These are phyloP conservation scores for Acephala macrosclerotiorum DNA, from an alignment of 2,329 filamentous ascomycete genomes.

Conservation along the genomic window DNA sequence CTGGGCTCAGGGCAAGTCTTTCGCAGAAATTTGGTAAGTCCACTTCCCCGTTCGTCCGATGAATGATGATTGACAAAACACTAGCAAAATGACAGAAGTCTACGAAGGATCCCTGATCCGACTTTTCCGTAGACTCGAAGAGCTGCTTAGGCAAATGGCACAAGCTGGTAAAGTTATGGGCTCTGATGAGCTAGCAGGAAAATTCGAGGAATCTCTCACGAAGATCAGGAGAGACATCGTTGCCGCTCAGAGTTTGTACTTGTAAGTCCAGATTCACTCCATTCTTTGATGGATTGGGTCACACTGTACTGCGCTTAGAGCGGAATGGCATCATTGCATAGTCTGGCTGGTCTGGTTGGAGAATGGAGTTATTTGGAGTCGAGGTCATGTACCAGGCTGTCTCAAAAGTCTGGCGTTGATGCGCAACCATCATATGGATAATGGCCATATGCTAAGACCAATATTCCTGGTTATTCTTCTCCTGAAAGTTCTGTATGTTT, in stretches of 20 bases:
- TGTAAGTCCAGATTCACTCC: slow-evolving; percentile 58
- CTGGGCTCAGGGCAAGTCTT: slow-evolving; percentile 90
- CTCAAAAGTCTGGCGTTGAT: neutral
- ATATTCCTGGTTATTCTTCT: neutral
- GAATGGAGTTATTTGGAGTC: slow-evolving; percentile 24
- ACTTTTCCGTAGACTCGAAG: slow-evolving; percentile 93
- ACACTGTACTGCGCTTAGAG: neutral
- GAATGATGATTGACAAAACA: slow-evolving; percentile 30
- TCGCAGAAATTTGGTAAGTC: slow-evolving; percentile 92
- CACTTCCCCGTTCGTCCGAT: slow-evolving; percentile 17
- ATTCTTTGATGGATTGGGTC: neutral
- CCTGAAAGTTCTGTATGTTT: slow-evolving; percentile 8
- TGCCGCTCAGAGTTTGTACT: slow-evolving; percentile 90
- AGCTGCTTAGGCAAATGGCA: slow-evolving; percentile 92
- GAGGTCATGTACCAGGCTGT: neutral
- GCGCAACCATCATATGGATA: neutral
- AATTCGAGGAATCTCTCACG: slow-evolving; percentile 85
- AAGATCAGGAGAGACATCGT: slow-evolving; percentile 95
- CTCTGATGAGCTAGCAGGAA: slow-evolving; percentile 88
- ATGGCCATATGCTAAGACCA: neutral
- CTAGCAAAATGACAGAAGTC: slow-evolving; percentile 97
- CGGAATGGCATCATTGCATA: slow-evolving; percentile 24
- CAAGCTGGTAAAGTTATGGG: slow-evolving; percentile 98
- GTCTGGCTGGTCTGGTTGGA: slow-evolving; percentile 22
- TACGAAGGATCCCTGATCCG: slow-evolving; percentile 97